Evolutionary conservation across 2,329 filamentous ascomycete genomes (phyloP), one percentile per base, ranked within the genome.

Genomic region (Chlorencoelia australis): DNA sequence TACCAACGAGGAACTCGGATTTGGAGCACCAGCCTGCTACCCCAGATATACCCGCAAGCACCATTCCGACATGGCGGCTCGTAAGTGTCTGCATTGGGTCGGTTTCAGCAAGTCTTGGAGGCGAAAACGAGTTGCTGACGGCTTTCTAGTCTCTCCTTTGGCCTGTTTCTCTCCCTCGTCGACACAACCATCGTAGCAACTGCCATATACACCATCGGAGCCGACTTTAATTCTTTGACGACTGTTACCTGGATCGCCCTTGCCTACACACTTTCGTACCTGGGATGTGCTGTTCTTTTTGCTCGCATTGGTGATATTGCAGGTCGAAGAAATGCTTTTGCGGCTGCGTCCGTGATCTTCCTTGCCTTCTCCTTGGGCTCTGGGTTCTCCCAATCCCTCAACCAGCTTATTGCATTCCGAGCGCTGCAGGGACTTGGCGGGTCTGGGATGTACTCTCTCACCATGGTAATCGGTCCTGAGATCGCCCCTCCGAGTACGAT

Each of bases 121-220:
- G 9, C 27, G n/a, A 7, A 10, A 8, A 11, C 18, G 5, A 15
- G 16, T 7, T 10, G 4, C 16, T n/a, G 16, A 8, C 5, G 3
- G 20, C 11, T n/a, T 30, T 3, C 5, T 13, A 74, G 68, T 11
- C 55, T 72, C 7, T 65, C 59, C 14, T 55, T 67, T 10, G 72
- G 71, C 7, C 60, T 78, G 2, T 71, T 75, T 36, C 61, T 78
- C 28, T 69, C 74, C n/a, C 65, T 75, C 46, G 52, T 75, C n/a
- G 72, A 77, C 51, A 66, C 68, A 1, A 72, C 72, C 4, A 76
- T 78, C 27, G 67, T 79, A 2, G 71, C 73, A 2, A 76, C 73
- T 13, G 68, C 68, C 31, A 53, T 78, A 4, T 69, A 69, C 48
- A 61, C 60, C 10, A 77, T 78, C 31, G 68, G 66, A 2, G 51